A percentile compares a stretch with the other conserved stretches of the same genome.
These are phyloP conservation scores for Angomonas deanei DNA, from an alignment of 208 protist species.

Conservation along the genomic window DNA sequence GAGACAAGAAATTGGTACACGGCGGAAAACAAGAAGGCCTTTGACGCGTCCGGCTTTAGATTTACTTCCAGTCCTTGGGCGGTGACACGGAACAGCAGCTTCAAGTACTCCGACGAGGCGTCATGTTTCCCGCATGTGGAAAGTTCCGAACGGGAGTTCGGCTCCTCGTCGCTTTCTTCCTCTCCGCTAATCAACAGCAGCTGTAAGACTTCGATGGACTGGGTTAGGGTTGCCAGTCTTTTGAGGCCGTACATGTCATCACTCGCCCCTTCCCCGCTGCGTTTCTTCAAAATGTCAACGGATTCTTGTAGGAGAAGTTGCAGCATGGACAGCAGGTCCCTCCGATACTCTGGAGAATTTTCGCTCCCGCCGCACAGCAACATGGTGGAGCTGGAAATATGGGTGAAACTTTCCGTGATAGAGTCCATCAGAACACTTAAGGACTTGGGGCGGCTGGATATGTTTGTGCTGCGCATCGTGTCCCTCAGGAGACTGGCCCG, in stretches of 20 bases:
- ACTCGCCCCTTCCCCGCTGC: too few species aligned
- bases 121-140: background rate
- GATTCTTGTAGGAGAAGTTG: too few species aligned
- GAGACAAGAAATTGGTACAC: background rate
- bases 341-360: too few species aligned
- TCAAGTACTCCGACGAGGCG: background rate
- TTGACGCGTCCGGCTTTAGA: background rate
- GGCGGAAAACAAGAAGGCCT: background rate
- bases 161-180: too few species aligned
- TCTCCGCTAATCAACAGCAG: too few species aligned
- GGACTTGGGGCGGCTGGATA: background rate
- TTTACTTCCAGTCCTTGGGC: background rate
- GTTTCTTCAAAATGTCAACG: too few species aligned
- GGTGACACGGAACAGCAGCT: background rate
- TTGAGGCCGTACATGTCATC: too few species aligned
- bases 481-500: constrained; percentile 63
- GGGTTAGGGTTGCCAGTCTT: too few species aligned
- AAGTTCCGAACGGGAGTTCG: too few species aligned
- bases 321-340: too few species aligned
- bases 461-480: constrained; percentile 21
- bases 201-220: too few species aligned
- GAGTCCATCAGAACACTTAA: background rate
- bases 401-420: background rate
- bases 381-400: background rate
- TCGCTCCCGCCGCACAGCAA: too few species aligned